Evolutionary conservation across 495 filamentous ascomycete species (phyloP), one percentile per base, ranked within the genome.

Genomic region (Xylaria flabelliformis): DNA sequence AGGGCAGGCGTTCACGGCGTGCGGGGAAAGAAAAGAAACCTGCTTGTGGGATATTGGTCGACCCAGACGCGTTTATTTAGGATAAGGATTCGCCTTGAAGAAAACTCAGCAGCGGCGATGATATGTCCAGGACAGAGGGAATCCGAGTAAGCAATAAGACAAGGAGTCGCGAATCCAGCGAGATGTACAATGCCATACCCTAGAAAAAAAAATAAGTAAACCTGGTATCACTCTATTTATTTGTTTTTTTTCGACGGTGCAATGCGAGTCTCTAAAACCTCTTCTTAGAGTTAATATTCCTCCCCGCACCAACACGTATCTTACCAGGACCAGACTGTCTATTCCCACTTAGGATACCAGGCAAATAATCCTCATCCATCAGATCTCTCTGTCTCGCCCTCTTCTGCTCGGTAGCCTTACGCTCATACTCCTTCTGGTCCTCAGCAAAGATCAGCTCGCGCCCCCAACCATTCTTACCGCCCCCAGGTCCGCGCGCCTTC

Each of bases 281-380:
- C 84, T 93, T 97, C 79, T 84, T 91, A 67, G 93, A 91, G 82
- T 98, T 98, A 64, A 98, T 88, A 78, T 92, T 93, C 74, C 89
- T 89, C 26, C 97, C 96, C 46, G 94, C 93, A 4, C 96, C 96
- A 12, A 98, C 89, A 81, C 88, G 91, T 62, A 91, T 88, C 82
- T 87, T 92, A 0, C 90, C 90, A 3, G 88, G 89, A 0, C 80
- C 81, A 71, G 83, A 84, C 44, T 86, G 86, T 36, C 89, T 82
- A 73, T 96, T 90, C 0, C 96, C 96, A 10, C 90, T 94, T 80
- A 98, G 74, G 59, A 99, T 96, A 29, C 89, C 85, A 0, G 97
- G 96, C 70, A 98, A 82, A 77, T 95, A 97, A 81, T 98, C 96
- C 74, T 94, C 91, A 79, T 98, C 95, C 95, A 99, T 94, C 69